phyloP scores from a whole-genome alignment of 2,329 filamentous ascomycete species.

The Colletotrichum sp. region DNA sequence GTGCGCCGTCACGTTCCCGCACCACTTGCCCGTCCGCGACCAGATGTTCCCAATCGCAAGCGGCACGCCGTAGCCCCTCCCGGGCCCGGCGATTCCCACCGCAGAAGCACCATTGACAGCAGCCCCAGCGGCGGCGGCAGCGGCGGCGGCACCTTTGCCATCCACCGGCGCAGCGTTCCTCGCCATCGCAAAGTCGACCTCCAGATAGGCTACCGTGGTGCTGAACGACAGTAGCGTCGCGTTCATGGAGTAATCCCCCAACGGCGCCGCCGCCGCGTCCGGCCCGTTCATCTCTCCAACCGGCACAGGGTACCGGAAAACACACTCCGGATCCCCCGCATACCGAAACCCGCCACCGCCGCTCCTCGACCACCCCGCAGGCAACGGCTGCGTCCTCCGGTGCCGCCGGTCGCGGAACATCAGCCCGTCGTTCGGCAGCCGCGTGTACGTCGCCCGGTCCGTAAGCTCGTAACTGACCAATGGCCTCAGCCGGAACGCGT shows the following conservation, averaged over 20 bases:
- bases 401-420: constrained; percentile 43
- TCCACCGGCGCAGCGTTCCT: constrained; percentile 31
- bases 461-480: constrained; percentile 45
- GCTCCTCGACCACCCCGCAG: constrained; percentile 43
- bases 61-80: constrained; percentile 26
- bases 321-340: constrained; percentile 41
- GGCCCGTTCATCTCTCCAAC: constrained; percentile 6
- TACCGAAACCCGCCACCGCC: constrained; percentile 40
- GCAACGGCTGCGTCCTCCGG: constrained; percentile 32
- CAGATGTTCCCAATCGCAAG: constrained; percentile 50
- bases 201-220: constrained; percentile 43
- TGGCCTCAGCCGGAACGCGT: constrained; percentile 43
- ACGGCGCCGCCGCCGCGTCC: neutral
- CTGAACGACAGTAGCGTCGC: constrained; percentile 40
- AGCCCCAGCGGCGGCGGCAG: neutral
- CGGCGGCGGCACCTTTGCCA: constrained; percentile 28
- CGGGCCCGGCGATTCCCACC: neutral
- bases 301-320: constrained; percentile 49
- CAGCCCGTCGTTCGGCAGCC: constrained; percentile 41
- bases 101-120: neutral
- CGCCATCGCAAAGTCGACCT: constrained; percentile 41
- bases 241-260: constrained; percentile 1
- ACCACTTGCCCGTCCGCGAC: constrained; percentile 39
- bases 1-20: constrained; percentile 49
- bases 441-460: constrained; percentile 38